A percentile compares a stretch with the other conserved stretches of the same genome.
These are phyloP conservation scores for Aspergillus heteromorphus DNA, from an alignment of 495 filamentous ascomycete genomes.

Conservation along the genomic window DNA sequence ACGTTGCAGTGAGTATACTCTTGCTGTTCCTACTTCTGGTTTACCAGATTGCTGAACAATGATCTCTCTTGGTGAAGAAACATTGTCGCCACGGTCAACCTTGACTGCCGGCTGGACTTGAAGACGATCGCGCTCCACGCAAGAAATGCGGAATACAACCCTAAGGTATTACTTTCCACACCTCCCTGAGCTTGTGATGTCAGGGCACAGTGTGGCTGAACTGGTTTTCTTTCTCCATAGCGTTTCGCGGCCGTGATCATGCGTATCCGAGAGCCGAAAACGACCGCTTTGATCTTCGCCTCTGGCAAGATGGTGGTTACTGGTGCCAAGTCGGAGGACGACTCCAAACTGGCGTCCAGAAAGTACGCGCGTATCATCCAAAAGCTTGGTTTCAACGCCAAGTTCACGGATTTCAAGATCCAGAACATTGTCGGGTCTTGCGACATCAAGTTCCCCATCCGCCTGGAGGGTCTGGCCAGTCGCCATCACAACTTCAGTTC, in stretches of 20 bases:
- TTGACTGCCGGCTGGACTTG: constrained; percentile 94
- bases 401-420: constrained; percentile 99
- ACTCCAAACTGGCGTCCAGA: constrained; percentile 91
- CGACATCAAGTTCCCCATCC: constrained; percentile 99
- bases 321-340: constrained; percentile 96
- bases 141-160: constrained; percentile 97
- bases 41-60: constrained; percentile 47
- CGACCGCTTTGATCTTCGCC: constrained; percentile 95
- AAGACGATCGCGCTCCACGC: constrained; percentile 99
- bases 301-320: constrained; percentile 99
- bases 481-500: constrained; percentile 99
- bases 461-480: constrained; percentile 88
- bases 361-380: constrained; percentile 99
- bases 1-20: constrained; percentile 93
- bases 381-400: constrained; percentile 98
- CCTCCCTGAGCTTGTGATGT: constrained; percentile 37
- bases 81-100: constrained; percentile 98
- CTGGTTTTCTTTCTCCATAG: constrained; percentile 52
- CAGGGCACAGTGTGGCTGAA: constrained; percentile 45
- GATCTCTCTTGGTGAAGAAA: constrained; percentile 71
- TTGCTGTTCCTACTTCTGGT: constrained; percentile 43
- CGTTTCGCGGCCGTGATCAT: constrained; percentile 99
- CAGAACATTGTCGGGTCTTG: constrained; percentile 99
- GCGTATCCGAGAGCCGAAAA: constrained; percentile 99
- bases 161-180: constrained; percentile 65